Conservation (phyloP, 2,329 filamentous ascomycete species). For the Cytospora paraplurivora region DNA sequence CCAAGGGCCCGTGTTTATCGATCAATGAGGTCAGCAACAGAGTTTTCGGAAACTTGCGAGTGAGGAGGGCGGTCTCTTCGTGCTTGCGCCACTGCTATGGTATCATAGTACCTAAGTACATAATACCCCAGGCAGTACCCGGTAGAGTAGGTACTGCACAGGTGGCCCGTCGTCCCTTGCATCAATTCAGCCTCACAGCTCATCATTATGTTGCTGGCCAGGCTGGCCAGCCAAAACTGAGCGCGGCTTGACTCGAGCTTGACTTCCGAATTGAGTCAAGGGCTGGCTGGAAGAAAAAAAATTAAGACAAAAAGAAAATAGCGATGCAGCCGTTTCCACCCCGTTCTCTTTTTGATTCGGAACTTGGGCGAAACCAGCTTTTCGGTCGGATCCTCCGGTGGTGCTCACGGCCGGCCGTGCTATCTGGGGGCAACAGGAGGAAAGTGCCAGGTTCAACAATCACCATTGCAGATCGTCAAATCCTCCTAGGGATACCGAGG, state of each 20-base stretch:
- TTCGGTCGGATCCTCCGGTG: conserved; percentile 18
- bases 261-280: conserved; percentile 23
- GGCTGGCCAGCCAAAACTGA: conserved; percentile 16
- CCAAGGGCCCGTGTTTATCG: not conserved
- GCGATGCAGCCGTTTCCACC: conserved; percentile 20
- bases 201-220: conserved; percentile 9
- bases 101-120: conserved; percentile 8
- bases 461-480: conserved; percentile 1
- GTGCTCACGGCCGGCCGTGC: conserved; percentile 9
- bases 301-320: not conserved
- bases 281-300: not conserved
- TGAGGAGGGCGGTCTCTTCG: not conserved
- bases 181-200: not conserved
- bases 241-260: conserved; percentile 12
- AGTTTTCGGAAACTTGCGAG: not conserved
- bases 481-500: not conserved
- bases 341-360: conserved; percentile 18
- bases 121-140: not conserved
- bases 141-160: too few relatives aligned
- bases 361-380: conserved; percentile 30
- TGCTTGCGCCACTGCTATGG: not conserved
- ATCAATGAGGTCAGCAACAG: not conserved
- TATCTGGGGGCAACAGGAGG: conserved; percentile 1
- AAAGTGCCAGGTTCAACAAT: not conserved
- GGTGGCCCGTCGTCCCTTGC: conserved; percentile 18